Evolutionary conservation across 2,329 filamentous ascomycete species (phyloP), one percentile per base, ranked within the genome.

Genomic region (Trichoderma sp.): DNA sequence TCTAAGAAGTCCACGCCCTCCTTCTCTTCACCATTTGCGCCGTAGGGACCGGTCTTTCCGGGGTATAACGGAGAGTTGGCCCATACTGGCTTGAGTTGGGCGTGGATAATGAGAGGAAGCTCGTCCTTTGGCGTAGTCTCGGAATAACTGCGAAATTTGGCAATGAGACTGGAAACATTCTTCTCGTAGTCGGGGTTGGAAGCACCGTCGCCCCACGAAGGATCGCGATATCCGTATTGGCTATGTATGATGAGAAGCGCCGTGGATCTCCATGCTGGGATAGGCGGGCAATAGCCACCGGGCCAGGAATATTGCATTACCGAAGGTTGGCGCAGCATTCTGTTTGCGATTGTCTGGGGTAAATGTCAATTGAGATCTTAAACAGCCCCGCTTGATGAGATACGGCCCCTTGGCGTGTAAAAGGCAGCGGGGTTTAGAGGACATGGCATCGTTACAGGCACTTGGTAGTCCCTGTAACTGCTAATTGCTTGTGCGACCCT

Each of bases 241-340:
- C 71, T 43, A 55, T 74, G 40, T 62, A 74, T 70, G 68, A 74
- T 66, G 66, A 73, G 68, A 10, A 73, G 62, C 33, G 70, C 70
- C 11, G 70, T 71, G 16, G 43, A 67, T 27, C 24, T 67, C 53
- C 49, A 37, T n/a, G 40, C 35, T 7, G 49, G 61, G 24, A 52
- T 66, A 14, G 52, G 61, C n/a, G 40, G 40, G 63, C 37, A 31
- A 37, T 37, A 67, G 8, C 4, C 37, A 29, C 37, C 63, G 6
- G 63, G 63, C 37, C 53, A 59, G 27, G 63, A 31, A 16, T 59
- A 67, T 31, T 43, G 55, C 43, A 43, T 43, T 4, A 43, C 40
- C 40, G 40, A 43, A 8, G 40, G 40, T 43, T 43, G 19, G 14
- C 14, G 27, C n/a, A 29, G 35, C 63, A 67, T 67, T 52, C 8